Evolutionary conservation across 140 eudicot species (phyloP).

Genomic region (Stevia rebaudiana): DNA sequence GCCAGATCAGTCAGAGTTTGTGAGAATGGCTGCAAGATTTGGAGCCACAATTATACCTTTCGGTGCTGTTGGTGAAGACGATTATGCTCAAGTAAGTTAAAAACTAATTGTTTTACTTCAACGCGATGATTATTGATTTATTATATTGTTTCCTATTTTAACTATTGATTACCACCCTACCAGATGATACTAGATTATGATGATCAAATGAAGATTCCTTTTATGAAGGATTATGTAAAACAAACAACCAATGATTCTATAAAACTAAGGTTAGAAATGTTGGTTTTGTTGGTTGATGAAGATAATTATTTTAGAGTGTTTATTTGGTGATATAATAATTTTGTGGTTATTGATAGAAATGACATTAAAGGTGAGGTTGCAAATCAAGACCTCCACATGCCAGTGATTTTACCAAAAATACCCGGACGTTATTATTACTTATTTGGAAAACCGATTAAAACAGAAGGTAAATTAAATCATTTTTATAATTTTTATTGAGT

Average conservation of each 20-base stretch:
- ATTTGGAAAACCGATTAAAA: conserved; percentile 64
- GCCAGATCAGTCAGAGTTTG: conserved; percentile 84
- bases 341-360: conserved; percentile 24
- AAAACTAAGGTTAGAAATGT: conserved; percentile 45
- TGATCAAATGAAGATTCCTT: conserved; percentile 68
- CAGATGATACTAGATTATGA: conserved; percentile 66
- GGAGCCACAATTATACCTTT: conserved; percentile 81
- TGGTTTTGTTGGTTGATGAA: background rate
- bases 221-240: conserved; percentile 30
- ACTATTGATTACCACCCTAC: background rate
- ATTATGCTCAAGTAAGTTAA: conserved; percentile 52
- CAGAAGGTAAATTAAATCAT: conserved; percentile 30
- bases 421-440: conserved; percentile 60
- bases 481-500: background rate
- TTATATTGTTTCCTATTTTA: background rate
- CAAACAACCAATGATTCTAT: conserved; percentile 34
- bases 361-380: conserved; percentile 32
- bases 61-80: conserved; percentile 87
- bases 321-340: background rate
- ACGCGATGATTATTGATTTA: background rate
- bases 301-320: too few species aligned
- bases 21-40: conserved; percentile 87
- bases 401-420: conserved; percentile 43
- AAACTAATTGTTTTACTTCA: background rate
- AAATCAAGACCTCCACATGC: conserved; percentile 45